Conservation (phyloP, 1,284 basidiomycete genomes). For the Ustilago trichophora region DNA sequence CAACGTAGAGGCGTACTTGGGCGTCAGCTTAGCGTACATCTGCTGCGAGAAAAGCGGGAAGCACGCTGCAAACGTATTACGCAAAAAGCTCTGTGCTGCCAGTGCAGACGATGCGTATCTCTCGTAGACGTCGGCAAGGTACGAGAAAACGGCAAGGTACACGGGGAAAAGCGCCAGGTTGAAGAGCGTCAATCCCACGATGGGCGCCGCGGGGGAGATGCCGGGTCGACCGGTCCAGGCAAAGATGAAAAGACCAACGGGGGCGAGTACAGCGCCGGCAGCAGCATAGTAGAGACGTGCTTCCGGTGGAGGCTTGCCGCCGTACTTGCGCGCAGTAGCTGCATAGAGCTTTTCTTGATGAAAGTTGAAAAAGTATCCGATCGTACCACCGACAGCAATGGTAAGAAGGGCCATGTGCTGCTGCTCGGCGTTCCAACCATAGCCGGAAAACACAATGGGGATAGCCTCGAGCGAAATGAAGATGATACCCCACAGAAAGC, state of each 20-base stretch:
- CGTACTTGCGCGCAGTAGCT: slow-evolving; percentile 36
- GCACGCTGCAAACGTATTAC: slow-evolving; percentile 49
- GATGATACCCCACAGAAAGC: slow-evolving; percentile 47
- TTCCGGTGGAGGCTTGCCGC: slow-evolving; percentile 68
- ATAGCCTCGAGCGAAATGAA: slow-evolving; percentile 47
- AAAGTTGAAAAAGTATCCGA: slow-evolving; percentile 77
- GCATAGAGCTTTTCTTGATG: slow-evolving; percentile 60
- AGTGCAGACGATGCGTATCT: slow-evolving; percentile 62
- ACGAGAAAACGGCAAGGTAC: slow-evolving; percentile 43
- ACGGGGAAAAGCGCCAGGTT: slow-evolving; percentile 37
- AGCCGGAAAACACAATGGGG: slow-evolving; percentile 58
- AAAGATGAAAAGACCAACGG: slow-evolving; percentile 52
- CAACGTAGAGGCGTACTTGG: slow-evolving; percentile 59
- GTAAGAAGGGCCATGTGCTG: slow-evolving; percentile 46
- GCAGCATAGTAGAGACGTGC: slow-evolving; percentile 67
- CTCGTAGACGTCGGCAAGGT: slow-evolving; percentile 56
- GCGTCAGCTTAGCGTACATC: slow-evolving; percentile 54
- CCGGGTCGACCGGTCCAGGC: slow-evolving; percentile 44
- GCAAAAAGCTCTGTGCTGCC: slow-evolving; percentile 54
- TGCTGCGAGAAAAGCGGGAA: slow-evolving; percentile 47
- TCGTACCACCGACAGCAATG: slow-evolving; percentile 50
- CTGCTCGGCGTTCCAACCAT: slow-evolving; percentile 52
- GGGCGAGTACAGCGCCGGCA: slow-evolving; percentile 46
- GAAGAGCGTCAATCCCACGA: slow-evolving; percentile 49
- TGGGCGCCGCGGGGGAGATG: slow-evolving; percentile 41